These are phyloP conservation scores for Mycena pura DNA, from an alignment of 768 basidiomycete species.

Conservation along the genomic window DNA sequence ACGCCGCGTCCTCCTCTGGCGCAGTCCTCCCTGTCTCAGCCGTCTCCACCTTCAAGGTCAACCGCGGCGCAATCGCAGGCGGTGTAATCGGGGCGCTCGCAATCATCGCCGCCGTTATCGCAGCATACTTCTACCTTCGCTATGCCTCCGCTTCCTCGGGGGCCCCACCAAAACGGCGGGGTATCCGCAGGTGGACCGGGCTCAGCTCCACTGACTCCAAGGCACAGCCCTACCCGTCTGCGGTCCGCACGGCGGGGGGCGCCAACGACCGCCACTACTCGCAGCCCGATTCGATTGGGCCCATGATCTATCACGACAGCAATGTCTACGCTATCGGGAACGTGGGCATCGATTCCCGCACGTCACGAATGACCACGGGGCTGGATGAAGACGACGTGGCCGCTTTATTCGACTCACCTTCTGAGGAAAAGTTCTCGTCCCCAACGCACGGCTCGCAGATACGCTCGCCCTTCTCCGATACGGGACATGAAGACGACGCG, in stretches of 20 bases:
- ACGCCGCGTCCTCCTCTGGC: conserved; percentile 20
- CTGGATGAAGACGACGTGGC: conserved; percentile 17
- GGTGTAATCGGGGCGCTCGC: conserved; percentile 56
- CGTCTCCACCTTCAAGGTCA: conserved; percentile 36
- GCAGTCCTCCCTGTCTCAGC: conserved; percentile 33
- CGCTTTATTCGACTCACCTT: conserved; percentile 24
- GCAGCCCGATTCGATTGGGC: conserved; percentile 23
- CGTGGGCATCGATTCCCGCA: conserved; percentile 25
- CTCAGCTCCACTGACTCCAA: conserved; percentile 43
- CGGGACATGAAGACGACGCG: conserved; percentile 18
- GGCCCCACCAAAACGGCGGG: conserved; percentile 22
- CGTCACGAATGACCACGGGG: conserved; percentile 17
- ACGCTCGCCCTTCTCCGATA: conserved; percentile 26
- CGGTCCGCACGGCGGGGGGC: background rate
- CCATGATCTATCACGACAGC: conserved; percentile 21
- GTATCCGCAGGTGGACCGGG: conserved; percentile 35
- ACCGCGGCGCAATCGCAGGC: conserved; percentile 56
- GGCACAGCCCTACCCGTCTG: conserved; percentile 6
- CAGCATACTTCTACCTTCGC: conserved; percentile 26
- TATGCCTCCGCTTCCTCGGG: conserved; percentile 40
- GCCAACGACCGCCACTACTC: conserved; percentile 12
- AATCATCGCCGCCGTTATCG: conserved; percentile 39
- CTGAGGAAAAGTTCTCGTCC: conserved; percentile 23
- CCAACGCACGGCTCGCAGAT: conserved; percentile 6
- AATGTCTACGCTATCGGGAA: conserved; percentile 25